phyloP scores from a whole-genome alignment of 1,139 yeast genomes.

The Suhomyces choctaworum region DNA sequence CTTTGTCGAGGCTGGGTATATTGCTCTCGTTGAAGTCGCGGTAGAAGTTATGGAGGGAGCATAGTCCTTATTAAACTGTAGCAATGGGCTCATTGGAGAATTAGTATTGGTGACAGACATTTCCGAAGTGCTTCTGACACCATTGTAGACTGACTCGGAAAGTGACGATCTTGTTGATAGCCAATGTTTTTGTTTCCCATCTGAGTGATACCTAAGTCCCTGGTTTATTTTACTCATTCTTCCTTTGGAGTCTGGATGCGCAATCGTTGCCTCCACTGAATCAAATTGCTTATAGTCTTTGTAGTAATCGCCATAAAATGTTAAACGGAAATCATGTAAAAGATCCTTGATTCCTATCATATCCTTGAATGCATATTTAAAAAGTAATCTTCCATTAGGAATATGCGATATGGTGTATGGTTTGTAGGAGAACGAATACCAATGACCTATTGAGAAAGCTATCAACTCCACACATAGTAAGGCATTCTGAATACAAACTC shows the following conservation, averaged over 20 bases:
- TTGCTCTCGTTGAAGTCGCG: slow-evolving; percentile 37
- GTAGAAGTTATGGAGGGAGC: slow-evolving; percentile 36
- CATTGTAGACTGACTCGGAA: slow-evolving; percentile 14
- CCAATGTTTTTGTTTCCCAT: slow-evolving; percentile 87
- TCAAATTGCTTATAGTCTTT: slow-evolving; percentile 79
- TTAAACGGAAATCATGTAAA: slow-evolving; percentile 66
- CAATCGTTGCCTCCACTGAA: slow-evolving; percentile 68
- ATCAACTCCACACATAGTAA: slow-evolving; percentile 81
- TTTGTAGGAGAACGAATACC: slow-evolving; percentile 76
- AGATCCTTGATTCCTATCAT: slow-evolving; percentile 76
- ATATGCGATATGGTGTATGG: slow-evolving; percentile 64
- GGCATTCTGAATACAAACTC: slow-evolving; percentile 71
- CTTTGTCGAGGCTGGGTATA: slow-evolving; percentile 32
- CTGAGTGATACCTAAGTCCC: slow-evolving; percentile 78
- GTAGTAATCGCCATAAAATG: slow-evolving; percentile 72
- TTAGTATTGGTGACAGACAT: slow-evolving; percentile 19
- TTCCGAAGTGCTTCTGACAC: slow-evolving; percentile 31
- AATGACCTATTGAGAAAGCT: slow-evolving; percentile 84
- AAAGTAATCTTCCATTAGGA: slow-evolving; percentile 68
- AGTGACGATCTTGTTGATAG: slow-evolving; percentile 41
- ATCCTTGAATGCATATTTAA: slow-evolving; percentile 68
- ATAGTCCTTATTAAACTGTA: slow-evolving; percentile 14
- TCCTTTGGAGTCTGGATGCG: slow-evolving; percentile 67
- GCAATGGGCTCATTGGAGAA: slow-evolving; percentile 1
- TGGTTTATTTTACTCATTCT: slow-evolving; percentile 73